Evolutionary conservation across 306 rosid species (phyloP), one percentile per base, ranked within the genome.

Genomic region (Oemleria cerasiformis): DNA sequence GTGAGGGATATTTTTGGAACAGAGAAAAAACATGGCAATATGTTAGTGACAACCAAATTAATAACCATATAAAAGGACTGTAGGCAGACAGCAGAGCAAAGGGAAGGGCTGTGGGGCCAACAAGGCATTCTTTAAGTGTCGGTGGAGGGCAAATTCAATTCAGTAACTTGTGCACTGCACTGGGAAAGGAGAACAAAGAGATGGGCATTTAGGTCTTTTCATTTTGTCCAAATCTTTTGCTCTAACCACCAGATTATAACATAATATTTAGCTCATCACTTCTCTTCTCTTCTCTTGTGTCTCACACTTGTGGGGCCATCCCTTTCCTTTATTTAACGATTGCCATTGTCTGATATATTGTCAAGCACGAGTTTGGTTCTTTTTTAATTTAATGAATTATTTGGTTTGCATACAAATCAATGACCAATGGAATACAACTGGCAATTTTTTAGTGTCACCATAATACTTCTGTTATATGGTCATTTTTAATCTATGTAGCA

Each of bases 141-240:
- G 75, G 75, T 71, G 66, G 75, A 17, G 36, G 4, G 36, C 44
- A 25, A 10, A 43, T 30, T 43, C 57, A 57, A 68, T 40, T 68
- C 39, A 53, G 42, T 57, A 6, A 15, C 74, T 70, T 43, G 74
- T 25, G 34, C 74, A 25, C n/a, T n/a, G n/a, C n/a, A 3, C 21
- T 6, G 64, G 73, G 5, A 9, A 4, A 47, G 51, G 51, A 0
- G 36, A 30, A 30, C 36, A 51, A 68, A 50, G 48, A 50, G 48
- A 68, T 68, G 72, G 50, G 7, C 51, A 56, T 42, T 55, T 21
- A 25, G 25, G 15, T 38, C 66, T 61, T 60, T 8, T 43, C 65
- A 34, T 16, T 63, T 41, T 41, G 68, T 41, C 47, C 65, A 38
- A 38, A 61, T 38, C 14, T 8, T 17, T 38, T 16, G 23, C 55